These are phyloP conservation scores for Heterobasidion annosum DNA, from an alignment of 1,284 basidiomycete genomes.

Conservation along the genomic window DNA sequence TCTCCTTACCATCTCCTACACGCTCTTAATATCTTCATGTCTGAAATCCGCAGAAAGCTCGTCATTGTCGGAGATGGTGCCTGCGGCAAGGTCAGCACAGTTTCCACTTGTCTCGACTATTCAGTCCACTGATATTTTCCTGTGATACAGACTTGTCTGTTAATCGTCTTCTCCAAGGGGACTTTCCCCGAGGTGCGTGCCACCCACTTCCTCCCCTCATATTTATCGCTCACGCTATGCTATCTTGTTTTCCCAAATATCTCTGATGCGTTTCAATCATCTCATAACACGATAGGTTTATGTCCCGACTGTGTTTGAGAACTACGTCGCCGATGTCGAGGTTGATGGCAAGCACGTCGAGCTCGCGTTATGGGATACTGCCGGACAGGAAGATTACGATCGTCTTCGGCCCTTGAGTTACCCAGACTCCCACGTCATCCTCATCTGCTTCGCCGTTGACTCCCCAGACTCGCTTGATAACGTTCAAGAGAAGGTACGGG, in stretches of 20 bases:
- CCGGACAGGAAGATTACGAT: slow-evolving; percentile 68
- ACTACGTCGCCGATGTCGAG: slow-evolving; percentile 66
- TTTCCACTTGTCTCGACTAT: not conserved
- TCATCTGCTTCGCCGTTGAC: slow-evolving; percentile 75
- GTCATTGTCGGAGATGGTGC: slow-evolving; percentile 53
- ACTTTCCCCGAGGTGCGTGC: slow-evolving; percentile 63
- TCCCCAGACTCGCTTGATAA: slow-evolving; percentile 73
- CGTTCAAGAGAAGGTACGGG: slow-evolving; percentile 69
- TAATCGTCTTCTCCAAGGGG: slow-evolving; percentile 63
- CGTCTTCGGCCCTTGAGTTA: slow-evolving; percentile 69
- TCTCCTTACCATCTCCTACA: slow-evolving; percentile 8
- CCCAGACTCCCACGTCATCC: slow-evolving; percentile 72
- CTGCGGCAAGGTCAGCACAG: slow-evolving; percentile 40
- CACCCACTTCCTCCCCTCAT: not conserved
- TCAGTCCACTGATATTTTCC: slow-evolving; percentile 3
- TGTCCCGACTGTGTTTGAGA: slow-evolving; percentile 72
- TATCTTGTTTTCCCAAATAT: not conserved
- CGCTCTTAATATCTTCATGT: slow-evolving; percentile 19
- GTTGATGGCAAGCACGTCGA: slow-evolving; percentile 73
- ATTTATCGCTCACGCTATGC: not conserved
- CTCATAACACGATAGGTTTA: slow-evolving; percentile 29
- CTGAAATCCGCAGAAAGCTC: slow-evolving; percentile 44
- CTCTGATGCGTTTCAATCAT: not conserved
- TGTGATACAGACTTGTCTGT: slow-evolving; percentile 39
- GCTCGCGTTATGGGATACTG: slow-evolving; percentile 76